Conservation (phyloP, 192 early-diverging fungal species). For the Geosiphon pyriformis region DNA sequence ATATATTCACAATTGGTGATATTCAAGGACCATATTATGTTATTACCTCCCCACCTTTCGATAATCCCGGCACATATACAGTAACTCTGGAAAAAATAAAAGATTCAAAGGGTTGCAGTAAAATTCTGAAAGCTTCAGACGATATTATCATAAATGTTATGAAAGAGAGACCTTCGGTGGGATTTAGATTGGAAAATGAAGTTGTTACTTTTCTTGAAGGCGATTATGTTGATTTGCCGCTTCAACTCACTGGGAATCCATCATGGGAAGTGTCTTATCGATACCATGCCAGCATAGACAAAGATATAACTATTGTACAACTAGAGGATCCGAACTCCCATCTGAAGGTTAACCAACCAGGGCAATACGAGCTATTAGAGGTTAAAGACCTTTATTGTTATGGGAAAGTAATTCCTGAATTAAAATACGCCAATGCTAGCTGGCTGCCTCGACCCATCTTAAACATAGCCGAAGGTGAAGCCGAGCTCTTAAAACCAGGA, state of each 20-base stretch:
- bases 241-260: conserved; percentile 40
- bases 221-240: conserved; percentile 26
- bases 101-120: conserved; percentile 37
- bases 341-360: conserved; percentile 29
- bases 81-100: conserved; percentile 35
- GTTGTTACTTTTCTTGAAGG: conserved; percentile 30
- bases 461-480: conserved; percentile 26
- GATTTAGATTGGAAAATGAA: conserved; percentile 28
- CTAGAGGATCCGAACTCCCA: conserved; percentile 29
- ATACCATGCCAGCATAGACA: conserved; percentile 13
- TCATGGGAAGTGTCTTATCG: conserved; percentile 39
- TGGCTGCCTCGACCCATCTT: conserved; percentile 30
- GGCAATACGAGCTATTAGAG: conserved; percentile 35
- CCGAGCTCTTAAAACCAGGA: conserved; percentile 6
- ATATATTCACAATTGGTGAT: conserved; percentile 22
- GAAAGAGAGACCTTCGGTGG: conserved; percentile 37
- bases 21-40: conserved; percentile 25
- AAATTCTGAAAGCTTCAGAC: conserved; percentile 32
- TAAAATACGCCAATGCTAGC: conserved; percentile 18
- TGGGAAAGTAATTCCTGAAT: conserved; percentile 31
- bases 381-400: conserved; percentile 38
- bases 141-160: conserved; percentile 36
- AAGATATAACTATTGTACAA: neutral
- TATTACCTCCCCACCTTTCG: conserved; percentile 34
- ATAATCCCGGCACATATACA: conserved; percentile 32